phyloP scores from a whole-genome alignment of 2,329 filamentous ascomycete species.

The Pseudogymnoascus sp. region DNA sequence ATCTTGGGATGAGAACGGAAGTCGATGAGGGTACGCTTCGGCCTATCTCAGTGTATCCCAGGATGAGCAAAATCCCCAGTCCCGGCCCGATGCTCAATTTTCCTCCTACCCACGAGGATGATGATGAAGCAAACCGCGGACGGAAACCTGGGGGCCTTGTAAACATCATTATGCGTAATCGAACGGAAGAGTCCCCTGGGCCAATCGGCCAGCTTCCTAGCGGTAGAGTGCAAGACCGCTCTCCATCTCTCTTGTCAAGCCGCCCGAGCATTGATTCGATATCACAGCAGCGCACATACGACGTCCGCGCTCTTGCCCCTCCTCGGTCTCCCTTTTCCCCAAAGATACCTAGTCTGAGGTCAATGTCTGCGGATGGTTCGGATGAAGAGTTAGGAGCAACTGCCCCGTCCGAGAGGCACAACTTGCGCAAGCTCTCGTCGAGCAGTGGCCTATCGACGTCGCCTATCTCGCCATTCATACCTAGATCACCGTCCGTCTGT shows the following conservation, averaged over 20 bases:
- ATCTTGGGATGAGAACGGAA: slow-evolving; percentile 45
- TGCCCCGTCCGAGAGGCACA: slow-evolving; percentile 53
- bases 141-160: not conserved
- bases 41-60: slow-evolving; percentile 67
- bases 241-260: slow-evolving; percentile 16
- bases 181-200: slow-evolving; percentile 51
- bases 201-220: slow-evolving; percentile 34
- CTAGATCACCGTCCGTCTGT: slow-evolving; percentile 73
- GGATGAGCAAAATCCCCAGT: slow-evolving; percentile 53
- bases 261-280: slow-evolving; percentile 25
- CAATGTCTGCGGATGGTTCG: slow-evolving; percentile 55
- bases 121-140: not conserved
- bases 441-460: slow-evolving; percentile 57
- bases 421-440: slow-evolving; percentile 68
- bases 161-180: slow-evolving; percentile 15
- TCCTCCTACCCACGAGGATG: not conserved
- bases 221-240: slow-evolving; percentile 14
- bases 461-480: slow-evolving; percentile 55
- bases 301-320: slow-evolving; percentile 36
- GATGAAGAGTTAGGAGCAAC: slow-evolving; percentile 60
- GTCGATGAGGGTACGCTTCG: slow-evolving; percentile 46
- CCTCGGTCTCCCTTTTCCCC: slow-evolving; percentile 37
- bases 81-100: not conserved
- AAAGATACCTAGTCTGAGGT: slow-evolving; percentile 50
- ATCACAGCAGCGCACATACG: slow-evolving; percentile 25